Conservation (phyloP, 116 monocot species). For the Iris pallida region DNA sequence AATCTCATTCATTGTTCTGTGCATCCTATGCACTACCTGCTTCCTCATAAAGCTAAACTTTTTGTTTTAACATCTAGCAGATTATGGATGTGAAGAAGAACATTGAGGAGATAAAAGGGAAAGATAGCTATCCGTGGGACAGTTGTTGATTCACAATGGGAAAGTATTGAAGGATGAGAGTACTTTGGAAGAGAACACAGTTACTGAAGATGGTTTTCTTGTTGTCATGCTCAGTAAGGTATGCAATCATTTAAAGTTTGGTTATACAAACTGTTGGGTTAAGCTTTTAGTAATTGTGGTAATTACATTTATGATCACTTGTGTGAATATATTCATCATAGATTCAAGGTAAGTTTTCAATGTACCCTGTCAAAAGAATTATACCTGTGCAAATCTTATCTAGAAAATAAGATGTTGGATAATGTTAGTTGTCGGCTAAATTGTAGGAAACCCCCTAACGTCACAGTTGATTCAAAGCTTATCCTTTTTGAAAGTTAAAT, state of each 20-base stretch:
- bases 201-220: conserved; percentile 83
- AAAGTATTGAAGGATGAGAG: conserved; percentile 96
- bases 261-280: neutral
- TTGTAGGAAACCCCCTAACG: too few species aligned
- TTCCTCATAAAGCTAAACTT: too few species aligned
- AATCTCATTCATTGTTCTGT: too few species aligned
- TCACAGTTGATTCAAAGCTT: too few species aligned
- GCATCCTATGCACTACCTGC: too few species aligned
- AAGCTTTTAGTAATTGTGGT: neutral
- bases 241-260: neutral
- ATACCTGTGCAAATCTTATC: neutral
- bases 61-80: too few species aligned
- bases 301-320: neutral
- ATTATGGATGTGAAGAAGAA: too few species aligned
- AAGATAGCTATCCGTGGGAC: too few species aligned
- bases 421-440: neutral
- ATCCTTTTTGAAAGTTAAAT: too few species aligned
- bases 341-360: too few species aligned
- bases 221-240: conserved; percentile 99
- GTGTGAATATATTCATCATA: neutral
- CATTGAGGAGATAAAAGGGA: too few species aligned
- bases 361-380: too few species aligned
- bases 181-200: conserved; percentile 79
- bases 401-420: neutral
- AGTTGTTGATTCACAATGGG: conserved; percentile 82